A percentile compares a stretch with the other conserved stretches of the same genome.
Evolutionary conservation across 768 basidiomycete genomes (phyloP).

Genomic region (button mushroom (Agaricus bisporus)): DNA sequence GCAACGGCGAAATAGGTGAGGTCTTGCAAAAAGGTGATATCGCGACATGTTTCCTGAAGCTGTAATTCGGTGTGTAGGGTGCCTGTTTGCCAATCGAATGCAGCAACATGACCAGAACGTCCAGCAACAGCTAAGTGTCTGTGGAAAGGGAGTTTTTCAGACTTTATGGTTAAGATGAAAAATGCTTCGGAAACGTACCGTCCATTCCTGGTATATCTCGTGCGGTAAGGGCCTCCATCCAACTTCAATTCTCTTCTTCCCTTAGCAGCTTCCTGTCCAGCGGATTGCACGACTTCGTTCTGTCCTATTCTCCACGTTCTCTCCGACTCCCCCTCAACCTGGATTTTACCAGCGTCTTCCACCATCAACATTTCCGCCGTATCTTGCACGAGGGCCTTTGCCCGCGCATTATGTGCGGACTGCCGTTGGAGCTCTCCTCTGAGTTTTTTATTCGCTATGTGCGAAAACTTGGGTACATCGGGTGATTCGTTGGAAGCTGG

Average conservation of each 20-base stretch:
- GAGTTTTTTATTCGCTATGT: constrained; percentile 72
- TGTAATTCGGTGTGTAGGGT: constrained; percentile 72
- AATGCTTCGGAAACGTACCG: constrained; percentile 36
- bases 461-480: constrained; percentile 42
- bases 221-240: constrained; percentile 80
- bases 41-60: constrained; percentile 83
- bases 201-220: constrained; percentile 88
- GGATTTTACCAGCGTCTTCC: constrained; percentile 67
- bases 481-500: constrained; percentile 30
- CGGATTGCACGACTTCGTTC: constrained; percentile 59
- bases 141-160: background rate
- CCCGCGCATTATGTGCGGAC: constrained; percentile 53
- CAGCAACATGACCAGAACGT: constrained; percentile 78
- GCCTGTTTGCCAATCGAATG: constrained; percentile 94
- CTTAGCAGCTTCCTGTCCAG: constrained; percentile 69
- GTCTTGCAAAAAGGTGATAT: constrained; percentile 94
- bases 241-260: constrained; percentile 77
- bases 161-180: background rate
- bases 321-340: constrained; percentile 77
- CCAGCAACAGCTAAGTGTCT: constrained; percentile 88
- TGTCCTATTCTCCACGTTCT: constrained; percentile 87
- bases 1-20: constrained; percentile 93
- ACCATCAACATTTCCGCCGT: constrained; percentile 58
- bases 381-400: constrained; percentile 59
- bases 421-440: constrained; percentile 62